Base-by-base conservation (phyloP, 331 rosid species). In the Saraca asoca region DNA sequence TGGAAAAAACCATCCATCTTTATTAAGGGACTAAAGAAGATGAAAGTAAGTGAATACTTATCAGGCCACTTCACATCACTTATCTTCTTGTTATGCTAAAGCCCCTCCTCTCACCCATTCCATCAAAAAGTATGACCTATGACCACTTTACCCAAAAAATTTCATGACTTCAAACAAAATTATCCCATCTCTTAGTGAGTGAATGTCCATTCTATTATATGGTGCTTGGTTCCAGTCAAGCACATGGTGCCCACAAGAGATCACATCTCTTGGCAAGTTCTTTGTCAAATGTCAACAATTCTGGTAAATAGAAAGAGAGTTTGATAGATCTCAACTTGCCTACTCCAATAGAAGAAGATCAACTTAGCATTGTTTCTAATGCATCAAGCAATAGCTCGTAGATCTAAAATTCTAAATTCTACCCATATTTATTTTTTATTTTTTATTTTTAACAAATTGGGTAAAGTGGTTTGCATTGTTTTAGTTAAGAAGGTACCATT, bases 181-280 rank as follows among this genome's bases (percentile, higher is more conserved):
- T n/a, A n/a, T n/a, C n/a, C n/a, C n/a, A n/a, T n/a, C n/a, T n/a
- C n/a, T n/a, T n/a, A n/a, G n/a, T n/a, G n/a, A n/a, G n/a, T n/a
- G n/a, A n/a, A n/a, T n/a, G n/a, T n/a, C n/a, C n/a, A n/a, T n/a
- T n/a, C n/a, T n/a, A n/a, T n/a, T n/a, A n/a, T n/a, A n/a, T n/a
- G n/a, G n/a, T n/a, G n/a, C n/a, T 91, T 53, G 90, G 96, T 6
- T 88, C 91, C 2, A 91, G 96, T 7, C 97, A 91, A 79, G 96
- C 97, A 0, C 85, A 86, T 7, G 97, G 97, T 19, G 97, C 96
- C 9, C 97, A 91, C 72, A 91, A 88, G 75, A 86, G 95, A 87
- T 85, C 95, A 31, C 97, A 91, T 54, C 68, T 86, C 5, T 5
- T 76, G 14, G 74, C 75, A 49, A 57, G 85, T 13, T 64, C 88